Conservation (phyloP, 2,329 filamentous ascomycete species). For the Fusarium tjaetaba region DNA sequence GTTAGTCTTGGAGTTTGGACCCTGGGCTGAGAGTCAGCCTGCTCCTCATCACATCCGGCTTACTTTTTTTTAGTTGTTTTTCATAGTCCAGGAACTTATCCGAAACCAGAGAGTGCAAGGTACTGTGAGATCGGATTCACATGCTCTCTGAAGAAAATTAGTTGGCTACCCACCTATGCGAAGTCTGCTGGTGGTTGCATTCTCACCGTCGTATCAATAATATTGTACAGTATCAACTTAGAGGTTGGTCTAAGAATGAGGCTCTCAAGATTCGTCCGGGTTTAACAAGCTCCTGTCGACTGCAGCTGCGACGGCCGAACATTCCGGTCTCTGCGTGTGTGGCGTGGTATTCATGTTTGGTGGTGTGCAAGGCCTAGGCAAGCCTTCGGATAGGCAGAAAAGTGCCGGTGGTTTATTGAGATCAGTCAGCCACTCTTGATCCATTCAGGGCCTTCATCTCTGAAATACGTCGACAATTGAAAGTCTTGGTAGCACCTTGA, state of each 20-base stretch:
- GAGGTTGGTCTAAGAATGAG: constrained; percentile 15
- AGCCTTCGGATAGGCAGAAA: background rate
- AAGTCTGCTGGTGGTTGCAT: background rate
- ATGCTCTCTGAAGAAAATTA: background rate
- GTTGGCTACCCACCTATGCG: constrained; percentile 4
- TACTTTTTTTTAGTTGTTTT: background rate
- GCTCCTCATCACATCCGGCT: background rate
- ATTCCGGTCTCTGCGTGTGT: constrained; percentile 15
- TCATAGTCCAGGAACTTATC: background rate
- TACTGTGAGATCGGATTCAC: background rate
- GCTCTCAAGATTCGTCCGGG: constrained; percentile 10
- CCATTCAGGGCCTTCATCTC: background rate
- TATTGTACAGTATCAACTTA: background rate
- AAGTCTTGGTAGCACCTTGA: background rate
- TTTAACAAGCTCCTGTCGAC: constrained; percentile 2
- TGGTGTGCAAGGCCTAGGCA: constrained; percentile 8
- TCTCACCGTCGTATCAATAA: constrained; percentile 4
- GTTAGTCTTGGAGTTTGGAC: constrained; percentile 9
- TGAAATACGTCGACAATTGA: background rate
- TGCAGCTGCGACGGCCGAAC: constrained; percentile 4
- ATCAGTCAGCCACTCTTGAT: background rate
- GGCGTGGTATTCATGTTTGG: background rate
- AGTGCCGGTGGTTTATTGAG: background rate
- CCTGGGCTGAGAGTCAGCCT: background rate
- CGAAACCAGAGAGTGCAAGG: background rate